A percentile compares a stretch with the other conserved stretches of the same genome.
phyloP scores from a whole-genome alignment of 139 green algal genomes.

The Eudorina sp. region DNA sequence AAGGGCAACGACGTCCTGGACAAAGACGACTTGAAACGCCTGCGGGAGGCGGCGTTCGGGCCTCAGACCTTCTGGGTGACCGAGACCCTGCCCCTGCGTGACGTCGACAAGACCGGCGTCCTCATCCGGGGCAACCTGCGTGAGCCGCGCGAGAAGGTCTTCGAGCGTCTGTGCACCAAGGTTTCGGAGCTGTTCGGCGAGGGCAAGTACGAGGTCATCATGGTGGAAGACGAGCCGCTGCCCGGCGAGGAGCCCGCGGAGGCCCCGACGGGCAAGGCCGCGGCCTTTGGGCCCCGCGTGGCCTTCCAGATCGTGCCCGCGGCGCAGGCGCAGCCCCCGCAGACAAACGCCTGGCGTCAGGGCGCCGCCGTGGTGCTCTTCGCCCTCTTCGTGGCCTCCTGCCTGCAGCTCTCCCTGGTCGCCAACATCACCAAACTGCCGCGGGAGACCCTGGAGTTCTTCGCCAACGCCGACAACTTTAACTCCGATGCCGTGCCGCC shows the following conservation, averaged over 20 bases:
- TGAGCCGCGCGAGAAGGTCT: constrained; percentile 65
- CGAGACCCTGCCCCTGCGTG: constrained; percentile 65
- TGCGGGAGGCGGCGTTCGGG: constrained; percentile 86
- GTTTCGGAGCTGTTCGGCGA: constrained; percentile 64
- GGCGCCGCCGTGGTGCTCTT: constrained; percentile 75
- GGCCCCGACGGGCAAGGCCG: constrained; percentile 15
- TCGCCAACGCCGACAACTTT: constrained; percentile 81
- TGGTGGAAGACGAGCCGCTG: constrained; percentile 85
- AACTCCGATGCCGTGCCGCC: constrained; percentile 75
- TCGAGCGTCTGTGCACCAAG: constrained; percentile 49
- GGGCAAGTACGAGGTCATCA: constrained; percentile 87
- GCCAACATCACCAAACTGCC: constrained; percentile 86
- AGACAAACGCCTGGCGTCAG: constrained; percentile 77
- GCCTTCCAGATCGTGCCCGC: constrained; percentile 84
- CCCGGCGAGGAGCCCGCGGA: constrained; percentile 45
- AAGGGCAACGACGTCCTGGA: constrained; percentile 43
- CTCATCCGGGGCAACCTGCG: constrained; percentile 91
- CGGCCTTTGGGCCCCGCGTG: constrained; percentile 56
- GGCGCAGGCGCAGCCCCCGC: constrained; percentile 67
- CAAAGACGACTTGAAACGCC: constrained; percentile 70
- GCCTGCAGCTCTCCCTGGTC: constrained; percentile 82
- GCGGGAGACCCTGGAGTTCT: constrained; percentile 86
- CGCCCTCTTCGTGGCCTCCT: constrained; percentile 78
- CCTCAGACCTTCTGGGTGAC: constrained; percentile 89
- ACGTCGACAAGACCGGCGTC: constrained; percentile 63